Base-by-base conservation (phyloP, 768 basidiomycete species). In the Podaxis sp. region DNA sequence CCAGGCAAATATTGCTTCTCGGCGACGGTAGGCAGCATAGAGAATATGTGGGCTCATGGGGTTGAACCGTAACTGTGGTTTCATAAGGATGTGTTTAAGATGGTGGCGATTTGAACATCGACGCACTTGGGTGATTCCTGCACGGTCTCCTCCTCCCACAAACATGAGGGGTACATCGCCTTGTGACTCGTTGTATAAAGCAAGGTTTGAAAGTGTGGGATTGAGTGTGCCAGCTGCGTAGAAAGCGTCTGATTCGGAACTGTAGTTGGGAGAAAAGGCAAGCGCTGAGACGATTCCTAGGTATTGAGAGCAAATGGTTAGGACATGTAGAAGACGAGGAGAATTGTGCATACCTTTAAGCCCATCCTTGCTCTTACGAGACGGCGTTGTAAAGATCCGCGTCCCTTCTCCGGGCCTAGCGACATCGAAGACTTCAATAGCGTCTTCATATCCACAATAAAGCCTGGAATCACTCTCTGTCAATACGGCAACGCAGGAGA, bases 221-320 rank as follows among this genome's bases (percentile, higher is more conserved):
- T 81, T 77, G 33, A 93, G 84, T 5, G 85, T 90, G 0, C 94
- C 95, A 6, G 92, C 94, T 0, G 94, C 95, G 66, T 87, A 95
- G 13, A 88, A 74, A 7, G 69, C 76, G 44, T 86, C 86, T 0
- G 70, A 72, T 7, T 63, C 54, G 1, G 82, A 77, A 50, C 85
- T 85, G 54, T 84, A 82, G 8, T 79, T 76, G 0, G 87, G 80
- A 17, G 86, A 87, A 72, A 97, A 95, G 0, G 91, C 86, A 4
- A 99, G 75, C 0, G 93, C 77, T 3, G 95, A 95, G 48, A 98
- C 82, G 64, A 98, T 93, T 1, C 96, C 95, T 94, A 56, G 59
- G 33, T 30, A 55, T 22, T 65, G 11, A 37, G 48, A 10, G n/a
- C 12, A 22, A 50, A 12, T 0, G 48, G 17, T 50, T n/a, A 15